Conservation (phyloP, 352 stramenopile species). For the Phytophthora hybrid region DNA sequence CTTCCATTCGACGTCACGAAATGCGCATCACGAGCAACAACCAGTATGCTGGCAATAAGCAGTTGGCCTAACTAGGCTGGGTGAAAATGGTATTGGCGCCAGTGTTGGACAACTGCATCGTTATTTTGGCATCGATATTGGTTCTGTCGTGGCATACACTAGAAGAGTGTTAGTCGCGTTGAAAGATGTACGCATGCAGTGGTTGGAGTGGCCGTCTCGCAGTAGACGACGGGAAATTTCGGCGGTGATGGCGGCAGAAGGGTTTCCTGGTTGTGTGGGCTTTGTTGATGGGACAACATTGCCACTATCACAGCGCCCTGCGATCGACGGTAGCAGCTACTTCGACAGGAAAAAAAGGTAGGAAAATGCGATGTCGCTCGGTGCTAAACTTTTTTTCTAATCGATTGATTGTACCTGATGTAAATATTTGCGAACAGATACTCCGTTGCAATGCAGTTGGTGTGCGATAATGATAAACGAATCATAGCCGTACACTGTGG, state of each 20-base stretch:
- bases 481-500: neutral
- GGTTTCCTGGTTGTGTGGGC: neutral
- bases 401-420: too few species aligned
- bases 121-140: neutral
- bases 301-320: neutral
- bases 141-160: neutral
- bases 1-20: neutral
- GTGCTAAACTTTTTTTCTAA: neutral
- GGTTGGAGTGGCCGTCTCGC: too few species aligned
- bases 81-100: neutral
- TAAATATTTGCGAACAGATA: neutral
- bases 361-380: neutral
- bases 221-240: too few species aligned
- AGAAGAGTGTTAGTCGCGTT: neutral
- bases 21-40: neutral
- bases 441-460: neutral
- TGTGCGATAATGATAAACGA: neutral
- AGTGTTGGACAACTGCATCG: neutral
- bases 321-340: neutral
- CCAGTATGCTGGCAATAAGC: neutral
- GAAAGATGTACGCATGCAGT: neutral
- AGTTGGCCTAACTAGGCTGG: neutral
- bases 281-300: neutral
- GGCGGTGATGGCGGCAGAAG: neutral
- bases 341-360: conserved; percentile 1